Conservation (phyloP, 1,284 basidiomycete species). For the Trametes hirsuta region DNA sequence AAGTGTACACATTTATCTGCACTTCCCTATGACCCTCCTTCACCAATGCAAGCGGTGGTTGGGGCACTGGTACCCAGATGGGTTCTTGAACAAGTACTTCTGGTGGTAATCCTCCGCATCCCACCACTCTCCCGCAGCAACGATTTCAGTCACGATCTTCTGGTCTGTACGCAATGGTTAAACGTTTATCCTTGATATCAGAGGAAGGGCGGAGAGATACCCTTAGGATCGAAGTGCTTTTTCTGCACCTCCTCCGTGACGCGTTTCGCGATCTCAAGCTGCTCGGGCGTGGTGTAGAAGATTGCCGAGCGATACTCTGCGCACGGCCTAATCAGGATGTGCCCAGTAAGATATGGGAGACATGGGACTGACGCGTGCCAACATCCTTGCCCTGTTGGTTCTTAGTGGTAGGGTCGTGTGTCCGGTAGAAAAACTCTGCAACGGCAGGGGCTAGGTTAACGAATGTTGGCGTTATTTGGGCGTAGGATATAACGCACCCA, state of each 20-base stretch:
- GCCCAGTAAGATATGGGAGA: not conserved
- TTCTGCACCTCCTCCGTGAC: slow-evolving; percentile 88
- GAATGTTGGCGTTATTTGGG: not conserved
- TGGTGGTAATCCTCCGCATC: slow-evolving; percentile 89
- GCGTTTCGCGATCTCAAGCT: slow-evolving; percentile 73
- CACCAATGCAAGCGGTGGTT: slow-evolving; percentile 58
- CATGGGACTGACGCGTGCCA: slow-evolving; percentile 69
- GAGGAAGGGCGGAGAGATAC: slow-evolving; percentile 22
- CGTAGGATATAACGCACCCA: slow-evolving; percentile 52
- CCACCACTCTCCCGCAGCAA: slow-evolving; percentile 73
- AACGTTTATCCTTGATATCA: not conserved
- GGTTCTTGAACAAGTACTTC: slow-evolving; percentile 76
- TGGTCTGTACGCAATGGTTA: slow-evolving; percentile 36
- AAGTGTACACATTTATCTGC: not conserved
- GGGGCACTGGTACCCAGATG: slow-evolving; percentile 59
- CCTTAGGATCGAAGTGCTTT: slow-evolving; percentile 79
- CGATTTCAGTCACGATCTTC: slow-evolving; percentile 81
- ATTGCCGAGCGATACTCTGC: slow-evolving; percentile 94
- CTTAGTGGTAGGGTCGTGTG: slow-evolving; percentile 90
- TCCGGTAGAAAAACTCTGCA: slow-evolving; percentile 90
- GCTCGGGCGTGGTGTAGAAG: slow-evolving; percentile 81
- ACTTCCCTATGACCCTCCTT: slow-evolving; percentile 11
- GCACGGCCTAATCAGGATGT: not conserved
- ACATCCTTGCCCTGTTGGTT: slow-evolving; percentile 79
- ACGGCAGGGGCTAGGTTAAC: not conserved